Base-by-base conservation (phyloP, 768 basidiomycete species). In the Butyriboletus loyo region DNA sequence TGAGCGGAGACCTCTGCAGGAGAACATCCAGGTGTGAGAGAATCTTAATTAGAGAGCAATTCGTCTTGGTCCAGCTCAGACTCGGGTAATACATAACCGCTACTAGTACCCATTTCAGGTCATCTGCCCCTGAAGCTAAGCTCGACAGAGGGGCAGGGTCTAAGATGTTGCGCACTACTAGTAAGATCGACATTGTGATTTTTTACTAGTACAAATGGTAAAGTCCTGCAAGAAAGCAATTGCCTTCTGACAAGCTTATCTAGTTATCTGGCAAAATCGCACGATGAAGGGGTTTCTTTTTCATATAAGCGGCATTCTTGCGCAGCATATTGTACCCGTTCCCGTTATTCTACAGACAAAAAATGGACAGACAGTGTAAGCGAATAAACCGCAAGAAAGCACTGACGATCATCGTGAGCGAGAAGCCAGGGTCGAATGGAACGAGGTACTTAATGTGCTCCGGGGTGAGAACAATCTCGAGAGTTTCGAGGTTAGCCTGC, bases 11-110 rank as follows among this genome's bases (percentile, higher is more conserved):
- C 15, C 34, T 42, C 30, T 44, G 41, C 53, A 28, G 24, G 37
- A 36, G 40, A 63, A 41, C 53, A 61, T 59, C 13, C 25, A 21
- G 10, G 42, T 28, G 13, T 11, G n/a, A 25, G 31, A 37, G 7
- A 22, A 15, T 22, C 15, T 15, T n/a, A 22, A 6, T 39, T 43
- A 43, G 42, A 19, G 27, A 27, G 5, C n/a, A 42, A 11, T 4
- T 8, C 1, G 27, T 19, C 42, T 0, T 19, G 19, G 36, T 37
- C 19, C 37, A 17, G 17, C 21, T 24, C 38, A 15, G 22, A 15
- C 39, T 36, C n/a, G n/a, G 35, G 35, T 36, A n/a, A 9, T 40
- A 24, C 14, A 28, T 19, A 22, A 21, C 22, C 3, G n/a, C n/a
- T n/a, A n/a, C n/a, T n/a, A n/a, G n/a, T n/a, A 38, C 4, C 46